Percentiles rank a stretch among this genome's conserved stretches.
phyloP scores from a whole-genome alignment of 345 rosid genomes.

The Ceriops decandra region DNA sequence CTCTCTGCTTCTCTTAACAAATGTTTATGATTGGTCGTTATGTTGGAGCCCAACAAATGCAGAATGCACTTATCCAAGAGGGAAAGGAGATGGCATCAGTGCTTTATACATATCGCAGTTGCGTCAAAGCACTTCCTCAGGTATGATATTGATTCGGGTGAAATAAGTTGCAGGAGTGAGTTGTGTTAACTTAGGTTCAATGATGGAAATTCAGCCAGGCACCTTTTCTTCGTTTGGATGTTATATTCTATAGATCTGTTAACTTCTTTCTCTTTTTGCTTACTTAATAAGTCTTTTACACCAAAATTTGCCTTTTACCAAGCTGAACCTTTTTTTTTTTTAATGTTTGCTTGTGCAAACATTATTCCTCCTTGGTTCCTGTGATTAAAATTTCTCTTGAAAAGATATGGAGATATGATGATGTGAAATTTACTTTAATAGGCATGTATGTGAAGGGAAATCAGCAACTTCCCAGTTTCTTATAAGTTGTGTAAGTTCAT shows the following conservation, averaged over 20 bases:
- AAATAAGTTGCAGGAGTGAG: neutral
- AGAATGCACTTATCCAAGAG: conserved; percentile 88
- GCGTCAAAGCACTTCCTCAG: conserved; percentile 99
- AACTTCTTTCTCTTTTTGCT: neutral
- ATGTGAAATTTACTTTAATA: too few species aligned
- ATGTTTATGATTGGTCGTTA: conserved; percentile 1
- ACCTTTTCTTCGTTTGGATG: neutral
- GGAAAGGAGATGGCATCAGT: conserved; percentile 98
- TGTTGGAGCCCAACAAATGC: conserved; percentile 24
- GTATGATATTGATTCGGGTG: conserved; percentile 27
- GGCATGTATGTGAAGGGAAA: too few species aligned
- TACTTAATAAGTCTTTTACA: too few species aligned
- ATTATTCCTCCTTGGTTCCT: neutral
- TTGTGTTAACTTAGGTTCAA: neutral
- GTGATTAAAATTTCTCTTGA: neutral
- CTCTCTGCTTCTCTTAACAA: neutral
- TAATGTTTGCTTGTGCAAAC: neutral
- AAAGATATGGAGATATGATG: neutral
- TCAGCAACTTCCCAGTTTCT: too few species aligned
- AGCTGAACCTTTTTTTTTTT: neutral
- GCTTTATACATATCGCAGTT: conserved; percentile 94
- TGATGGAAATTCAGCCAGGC: neutral
- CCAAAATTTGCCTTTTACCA: neutral
- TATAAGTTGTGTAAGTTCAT: neutral
- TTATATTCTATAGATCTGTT: neutral